Conservation (phyloP, 305 asterid genomes). For the Plantago lanceolata region DNA sequence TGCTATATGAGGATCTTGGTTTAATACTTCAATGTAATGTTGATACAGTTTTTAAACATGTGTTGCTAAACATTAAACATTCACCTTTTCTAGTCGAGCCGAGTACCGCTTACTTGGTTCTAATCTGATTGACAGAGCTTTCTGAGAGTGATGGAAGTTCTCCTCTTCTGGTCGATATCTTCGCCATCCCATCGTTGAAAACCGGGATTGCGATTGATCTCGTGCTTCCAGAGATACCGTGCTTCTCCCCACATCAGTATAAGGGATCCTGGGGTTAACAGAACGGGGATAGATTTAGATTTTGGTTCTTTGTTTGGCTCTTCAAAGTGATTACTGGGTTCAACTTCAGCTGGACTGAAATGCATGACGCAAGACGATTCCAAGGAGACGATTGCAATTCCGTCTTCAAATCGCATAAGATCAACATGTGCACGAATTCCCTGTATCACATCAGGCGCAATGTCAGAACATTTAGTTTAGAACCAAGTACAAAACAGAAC, state of each 20-base stretch:
- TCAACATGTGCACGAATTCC: conserved; percentile 90
- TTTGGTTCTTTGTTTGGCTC: conserved; percentile 12
- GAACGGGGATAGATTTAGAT: conserved; percentile 39
- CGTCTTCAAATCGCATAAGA: conserved; percentile 85
- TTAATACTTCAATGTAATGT: background rate
- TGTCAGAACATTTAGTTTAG: too few species aligned
- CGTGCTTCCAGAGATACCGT: conserved; percentile 78
- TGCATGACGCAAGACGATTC: conserved; percentile 81
- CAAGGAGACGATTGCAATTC: conserved; percentile 73
- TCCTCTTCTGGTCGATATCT: conserved; percentile 60
- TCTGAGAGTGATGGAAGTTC: conserved; percentile 70
- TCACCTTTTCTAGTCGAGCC: too few species aligned
- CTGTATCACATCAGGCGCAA: conserved; percentile 30
- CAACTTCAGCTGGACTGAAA: conserved; percentile 41
- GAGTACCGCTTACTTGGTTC: too few species aligned
- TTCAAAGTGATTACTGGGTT: background rate
- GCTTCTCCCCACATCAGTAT: conserved; percentile 91
- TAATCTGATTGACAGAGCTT: conserved; percentile 41
- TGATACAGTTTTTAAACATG: too few species aligned
- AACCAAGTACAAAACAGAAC: too few species aligned
- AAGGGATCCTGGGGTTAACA: conserved; percentile 63
- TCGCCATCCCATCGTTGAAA: conserved; percentile 62
- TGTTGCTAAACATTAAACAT: too few species aligned
- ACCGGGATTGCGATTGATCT: conserved; percentile 71
- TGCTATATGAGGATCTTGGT: background rate